Percentiles rank a stretch among this genome's conserved stretches.
Evolutionary conservation across 2,329 filamentous ascomycete genomes (phyloP).

Genomic region (Didymella segeticola): DNA sequence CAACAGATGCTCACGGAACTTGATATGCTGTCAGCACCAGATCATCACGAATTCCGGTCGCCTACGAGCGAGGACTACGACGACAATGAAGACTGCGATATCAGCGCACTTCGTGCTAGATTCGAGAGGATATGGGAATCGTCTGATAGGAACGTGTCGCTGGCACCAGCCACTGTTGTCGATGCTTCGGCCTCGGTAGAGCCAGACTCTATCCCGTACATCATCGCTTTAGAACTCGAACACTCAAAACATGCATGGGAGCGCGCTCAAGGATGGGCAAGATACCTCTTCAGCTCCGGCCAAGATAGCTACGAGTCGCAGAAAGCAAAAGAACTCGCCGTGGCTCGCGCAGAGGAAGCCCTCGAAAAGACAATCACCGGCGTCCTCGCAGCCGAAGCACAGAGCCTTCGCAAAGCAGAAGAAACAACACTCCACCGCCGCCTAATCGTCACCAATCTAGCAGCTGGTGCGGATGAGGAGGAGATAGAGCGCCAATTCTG

Average conservation of each 20-base stretch:
- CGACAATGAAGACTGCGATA: conserved; percentile 1
- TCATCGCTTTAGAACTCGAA: conserved; percentile 24
- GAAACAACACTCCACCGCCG: conserved; percentile 16
- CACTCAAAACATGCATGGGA: conserved; percentile 17
- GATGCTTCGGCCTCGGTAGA: background rate
- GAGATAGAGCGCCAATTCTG: conserved; percentile 26
- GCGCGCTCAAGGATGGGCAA: conserved; percentile 17
- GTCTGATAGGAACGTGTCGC: background rate
- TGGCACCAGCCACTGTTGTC: background rate
- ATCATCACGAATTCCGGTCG: background rate
- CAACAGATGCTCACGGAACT: conserved; percentile 14
- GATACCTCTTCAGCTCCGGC: conserved; percentile 20
- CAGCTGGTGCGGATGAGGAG: conserved; percentile 28
- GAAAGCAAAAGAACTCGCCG: conserved; percentile 14
- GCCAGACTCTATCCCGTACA: conserved; percentile 1
- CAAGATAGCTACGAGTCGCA: conserved; percentile 13
- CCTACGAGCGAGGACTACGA: background rate
- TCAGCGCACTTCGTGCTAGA: conserved; percentile 4
- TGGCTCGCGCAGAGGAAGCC: conserved; percentile 16
- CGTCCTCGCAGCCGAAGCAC: conserved; percentile 18
- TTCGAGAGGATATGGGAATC: background rate
- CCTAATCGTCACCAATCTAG: conserved; percentile 36
- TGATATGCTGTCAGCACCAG: background rate
- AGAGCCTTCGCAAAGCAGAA: conserved; percentile 16
- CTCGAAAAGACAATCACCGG: conserved; percentile 18